Evolutionary conservation across 2,329 filamentous ascomycete species (phyloP), one percentile per base, ranked within the genome.

Genomic region (Lithohypha guttulata): DNA sequence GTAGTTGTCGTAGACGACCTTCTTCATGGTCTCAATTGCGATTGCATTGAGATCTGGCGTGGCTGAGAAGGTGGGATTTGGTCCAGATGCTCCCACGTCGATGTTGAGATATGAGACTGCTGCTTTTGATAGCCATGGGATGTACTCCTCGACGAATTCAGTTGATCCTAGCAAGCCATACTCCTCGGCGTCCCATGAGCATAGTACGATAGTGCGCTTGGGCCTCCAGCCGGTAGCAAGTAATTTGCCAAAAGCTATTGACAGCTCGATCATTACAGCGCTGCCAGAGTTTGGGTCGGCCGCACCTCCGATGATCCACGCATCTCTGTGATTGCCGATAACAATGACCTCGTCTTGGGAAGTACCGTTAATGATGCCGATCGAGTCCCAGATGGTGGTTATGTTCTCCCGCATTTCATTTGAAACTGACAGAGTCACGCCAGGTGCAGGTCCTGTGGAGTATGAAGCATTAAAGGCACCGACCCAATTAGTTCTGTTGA

Each of bases 71-170:
- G 53, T 51, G 53, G 91, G 84, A n/a, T 66, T 42, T 0, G 74
- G 71, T 0, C 84, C 83, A 4, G 66, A 57, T 3, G 79, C 71
- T 20, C 79, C 83, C 4, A 85, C 77, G 51, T 94, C 87, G 41
- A 93, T 76, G 57, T 94, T 93, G 46, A 94, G 61, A 54, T 93
- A 93, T 7, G 84, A 84, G 11, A 94, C 73, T 41, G 78, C 81
- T 27, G 81, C 70, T 3, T 69, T 68, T 2, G 71, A 69, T 9
- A 94, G 71, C 85, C 85, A 93, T 0, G 83, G 80, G 0, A 93
- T 61, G 52, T 84, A 84, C 49, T 94, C 84, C 55, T 94, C 86
- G 0, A 94, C 84, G 85, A 86, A 94, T 55, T 94, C 87, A 0
- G 87, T 93, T 38, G 79, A 85, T 3, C 87, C 87, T 10, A 94